Evolutionary conservation across 2,329 filamentous ascomycete genomes (phyloP), one percentile per base, ranked within the genome.

Genomic region (Trichoderma atrobrunneum): DNA sequence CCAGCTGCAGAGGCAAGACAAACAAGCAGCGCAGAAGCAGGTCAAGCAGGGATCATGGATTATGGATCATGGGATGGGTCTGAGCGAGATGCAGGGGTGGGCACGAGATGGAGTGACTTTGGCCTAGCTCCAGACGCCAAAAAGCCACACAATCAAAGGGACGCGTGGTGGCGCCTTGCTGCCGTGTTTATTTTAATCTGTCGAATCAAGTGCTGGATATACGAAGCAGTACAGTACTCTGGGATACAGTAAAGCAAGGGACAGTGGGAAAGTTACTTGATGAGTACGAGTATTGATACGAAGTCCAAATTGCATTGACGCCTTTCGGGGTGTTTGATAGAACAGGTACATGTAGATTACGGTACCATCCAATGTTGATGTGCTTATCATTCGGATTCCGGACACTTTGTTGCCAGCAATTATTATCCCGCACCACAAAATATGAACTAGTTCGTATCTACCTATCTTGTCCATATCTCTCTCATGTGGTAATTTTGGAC

Each of bases 171-270:
- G 56, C 66, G 66, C 66, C n/a, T 60, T 69, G 66, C 66, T 69
- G 66, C 66, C 56, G 66, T 69, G 66, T 61, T 69, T 69, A 69
- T 69, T 69, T 69, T 69, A 69, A 69, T 69, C 66, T 34, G 56
- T 69, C 66, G 56, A 69, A 69, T 57, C 39, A 51, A 43, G 48
- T 39, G 59, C 59, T 61, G 32, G 16, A 43, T 8, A 18, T 43
- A 43, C 36, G 16, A 18, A 43, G 36, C 36, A 18, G 16, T 18
- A 36, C 34, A n/a, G n/a, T n/a, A n/a, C n/a, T 36, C 34, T 36
- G 34, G 1, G 12, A 36, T 43, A 43, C 39, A n/a, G n/a, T 24
- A 12, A 54, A 54, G 48, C 48, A 54, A 54, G 48, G 48, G 48
- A 54, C n/a, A 11, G 43, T 21, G 43, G 43, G n/a, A 21, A 21